A percentile compares a stretch with the other conserved stretches of the same genome.
phyloP scores from a whole-genome alignment of 2,329 filamentous ascomycete genomes.

The Chaetomiaceae sp. region DNA sequence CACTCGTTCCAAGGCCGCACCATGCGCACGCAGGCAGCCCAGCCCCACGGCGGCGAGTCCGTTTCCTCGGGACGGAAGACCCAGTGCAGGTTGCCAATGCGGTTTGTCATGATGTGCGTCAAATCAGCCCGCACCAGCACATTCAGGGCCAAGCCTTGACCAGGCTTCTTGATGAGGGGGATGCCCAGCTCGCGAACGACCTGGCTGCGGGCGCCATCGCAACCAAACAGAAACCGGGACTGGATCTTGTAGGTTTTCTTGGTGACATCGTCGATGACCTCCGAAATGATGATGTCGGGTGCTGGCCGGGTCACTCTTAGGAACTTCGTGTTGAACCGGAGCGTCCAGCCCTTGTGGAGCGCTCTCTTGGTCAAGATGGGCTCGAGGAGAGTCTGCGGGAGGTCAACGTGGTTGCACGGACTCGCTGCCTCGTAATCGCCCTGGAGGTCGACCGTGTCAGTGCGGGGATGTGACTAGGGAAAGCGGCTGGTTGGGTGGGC shows the following conservation, averaged over 20 bases:
- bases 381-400: constrained; percentile 44
- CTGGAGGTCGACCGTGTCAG: constrained; percentile 22
- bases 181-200: constrained; percentile 33
- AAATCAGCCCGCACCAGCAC: constrained; percentile 42
- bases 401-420: constrained; percentile 39
- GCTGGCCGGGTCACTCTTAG: constrained; percentile 28
- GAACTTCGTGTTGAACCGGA: constrained; percentile 38
- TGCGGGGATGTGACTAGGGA: constrained; percentile 21
- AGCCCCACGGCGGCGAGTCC: constrained; percentile 46
- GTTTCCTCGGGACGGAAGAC: constrained; percentile 50
- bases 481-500: background rate
- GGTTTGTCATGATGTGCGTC: constrained; percentile 41
- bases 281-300: constrained; percentile 25
- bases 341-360: constrained; percentile 33
- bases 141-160: constrained; percentile 35
- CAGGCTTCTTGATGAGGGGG: constrained; percentile 30
- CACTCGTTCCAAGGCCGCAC: constrained; percentile 59
- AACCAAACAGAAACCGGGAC: constrained; percentile 53
- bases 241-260: constrained; percentile 35
- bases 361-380: constrained; percentile 40
- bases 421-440: constrained; percentile 41
- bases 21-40: constrained; percentile 48
- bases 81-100: constrained; percentile 56
- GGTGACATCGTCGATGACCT: constrained; percentile 23
- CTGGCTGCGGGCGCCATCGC: constrained; percentile 43